A percentile compares a stretch with the other conserved stretches of the same genome.
phyloP scores from a whole-genome alignment of 2,329 filamentous ascomycete genomes.

The Lachnellula cervina region DNA sequence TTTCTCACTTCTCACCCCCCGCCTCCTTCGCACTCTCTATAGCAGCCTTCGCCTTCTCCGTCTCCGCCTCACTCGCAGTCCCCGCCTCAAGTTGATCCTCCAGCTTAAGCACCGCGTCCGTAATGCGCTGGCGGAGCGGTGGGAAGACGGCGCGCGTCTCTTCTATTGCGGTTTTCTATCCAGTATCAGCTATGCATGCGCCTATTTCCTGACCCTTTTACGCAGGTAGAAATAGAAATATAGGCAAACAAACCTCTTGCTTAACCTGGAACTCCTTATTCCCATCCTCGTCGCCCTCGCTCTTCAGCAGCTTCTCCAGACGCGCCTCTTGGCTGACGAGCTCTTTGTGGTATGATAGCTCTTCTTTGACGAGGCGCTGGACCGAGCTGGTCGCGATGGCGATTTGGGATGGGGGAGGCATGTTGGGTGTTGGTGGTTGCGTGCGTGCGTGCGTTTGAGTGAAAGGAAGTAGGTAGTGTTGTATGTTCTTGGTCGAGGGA shows the following conservation, averaged over 20 bases:
- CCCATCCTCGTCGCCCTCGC: constrained; percentile 51
- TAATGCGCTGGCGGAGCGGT: constrained; percentile 65
- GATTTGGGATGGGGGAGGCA: constrained; percentile 74
- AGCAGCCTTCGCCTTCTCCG: constrained; percentile 45
- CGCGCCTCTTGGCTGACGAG: constrained; percentile 68
- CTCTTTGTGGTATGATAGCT: constrained; percentile 85
- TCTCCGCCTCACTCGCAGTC: constrained; percentile 44
- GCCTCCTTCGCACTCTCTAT: constrained; percentile 44
- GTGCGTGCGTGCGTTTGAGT: too few relatives aligned
- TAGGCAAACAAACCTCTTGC: constrained; percentile 65
- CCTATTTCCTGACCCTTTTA: too few relatives aligned
- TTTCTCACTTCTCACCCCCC: background rate
- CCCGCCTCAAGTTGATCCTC: constrained; percentile 70
- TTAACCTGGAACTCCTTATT: constrained; percentile 76
- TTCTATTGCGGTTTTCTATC: constrained; percentile 54
- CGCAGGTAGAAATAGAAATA: too few relatives aligned
- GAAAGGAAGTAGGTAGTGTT: too few relatives aligned
- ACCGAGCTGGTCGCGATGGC: constrained; percentile 76
- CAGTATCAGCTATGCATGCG: background rate
- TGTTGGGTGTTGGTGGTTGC: too few relatives aligned
- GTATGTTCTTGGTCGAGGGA: background rate
- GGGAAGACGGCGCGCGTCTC: constrained; percentile 84
- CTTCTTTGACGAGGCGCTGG: constrained; percentile 83
- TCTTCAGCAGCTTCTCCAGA: constrained; percentile 53
- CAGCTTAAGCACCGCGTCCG: constrained; percentile 65